These are phyloP conservation scores for Annulohypoxylon maeteangense DNA, from an alignment of 495 filamentous ascomycete genomes.

Conservation along the genomic window DNA sequence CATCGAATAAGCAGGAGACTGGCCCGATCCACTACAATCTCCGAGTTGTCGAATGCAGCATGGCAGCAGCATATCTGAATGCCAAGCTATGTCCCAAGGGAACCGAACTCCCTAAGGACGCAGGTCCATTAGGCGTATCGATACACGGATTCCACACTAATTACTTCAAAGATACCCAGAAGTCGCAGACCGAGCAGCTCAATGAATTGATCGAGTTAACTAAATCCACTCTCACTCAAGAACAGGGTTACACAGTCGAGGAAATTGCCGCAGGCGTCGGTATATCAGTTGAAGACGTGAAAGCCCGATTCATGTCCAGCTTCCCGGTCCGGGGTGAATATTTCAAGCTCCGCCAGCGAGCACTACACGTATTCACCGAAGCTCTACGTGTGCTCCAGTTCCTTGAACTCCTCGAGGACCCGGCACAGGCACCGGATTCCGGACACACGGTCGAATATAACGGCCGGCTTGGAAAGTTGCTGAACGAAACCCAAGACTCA, in stretches of 20 bases:
- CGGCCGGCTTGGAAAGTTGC: conserved; percentile 76
- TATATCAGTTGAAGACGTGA: conserved; percentile 74
- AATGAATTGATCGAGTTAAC: conserved; percentile 72
- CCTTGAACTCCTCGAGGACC: conserved; percentile 71
- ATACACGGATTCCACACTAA: conserved; percentile 87
- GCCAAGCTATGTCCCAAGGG: conserved; percentile 65
- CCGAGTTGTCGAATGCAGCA: conserved; percentile 91
- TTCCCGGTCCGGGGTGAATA: conserved; percentile 88
- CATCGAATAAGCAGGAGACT: conserved; percentile 92
- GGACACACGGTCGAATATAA: conserved; percentile 70
- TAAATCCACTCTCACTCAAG: conserved; percentile 71
- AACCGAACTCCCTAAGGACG: conserved; percentile 76
- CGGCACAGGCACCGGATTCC: conserved; percentile 45
- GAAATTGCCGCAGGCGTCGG: conserved; percentile 81
- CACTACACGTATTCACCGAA: conserved; percentile 90
- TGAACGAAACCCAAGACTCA: conserved; percentile 89
- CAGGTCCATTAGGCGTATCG: conserved; percentile 83
- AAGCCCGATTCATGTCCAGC: conserved; percentile 77
- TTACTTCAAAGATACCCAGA: conserved; percentile 68
- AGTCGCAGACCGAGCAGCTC: conserved; percentile 72
- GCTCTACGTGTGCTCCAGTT: conserved; percentile 87
- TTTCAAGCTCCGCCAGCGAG: conserved; percentile 89
- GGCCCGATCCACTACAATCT: conserved; percentile 96
- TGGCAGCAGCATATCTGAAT: conserved; percentile 78
- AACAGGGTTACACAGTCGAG: conserved; percentile 86